Evolutionary conservation across 495 filamentous ascomycete species (phyloP), one percentile per base, ranked within the genome.

Genomic region (Penicillium pulvis): DNA sequence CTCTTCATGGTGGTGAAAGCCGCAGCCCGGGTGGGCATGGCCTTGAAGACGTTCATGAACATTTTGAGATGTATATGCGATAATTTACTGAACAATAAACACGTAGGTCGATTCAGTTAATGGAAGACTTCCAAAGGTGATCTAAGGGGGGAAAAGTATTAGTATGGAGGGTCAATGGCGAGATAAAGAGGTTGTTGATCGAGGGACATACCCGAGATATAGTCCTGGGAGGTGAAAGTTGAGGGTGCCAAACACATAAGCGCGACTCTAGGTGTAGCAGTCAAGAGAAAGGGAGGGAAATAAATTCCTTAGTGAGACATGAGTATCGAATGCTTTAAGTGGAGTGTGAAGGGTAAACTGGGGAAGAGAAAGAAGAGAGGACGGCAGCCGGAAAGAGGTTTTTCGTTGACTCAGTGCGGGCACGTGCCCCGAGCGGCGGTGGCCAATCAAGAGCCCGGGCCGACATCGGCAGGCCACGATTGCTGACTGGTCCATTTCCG

Each of bases 141-240:
- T 97, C 93, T 92, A 71, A 30, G 56, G 6, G 14, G 42, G 61
- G 39, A 67, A 76, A 67, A 30, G 2, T 6, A 28, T 45, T 55
- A 47, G 42, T 47, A 33, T 16, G 47, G 56, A 31, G 23, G 51
- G 30, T 10, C 81, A 67, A 77, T 43, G 36, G 51, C 23, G 20
- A 41, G 51, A 30, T 3, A 39, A 20, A 10, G 5, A 17, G 30
- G 36, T 12, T 10, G 51, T 28, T 24, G 41, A 53, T 52, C 12
- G 12, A 35, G 48, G 8, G 12, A 52, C 53, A 55, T 55, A 55
- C 89, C 90, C 89, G 91, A 96, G 82, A 96, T 90, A 82, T 96
- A 96, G 84, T 96, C 91, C 91, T 97, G 92, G 78, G 92, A 97
- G 82, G 92, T 97, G 83, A 93, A 97, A 77, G 90, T 84, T 72